Evolutionary conservation across 75 land plant genomes (phyloP), one percentile per base, ranked within the genome.

Genomic region (Pinus albicaulis): DNA sequence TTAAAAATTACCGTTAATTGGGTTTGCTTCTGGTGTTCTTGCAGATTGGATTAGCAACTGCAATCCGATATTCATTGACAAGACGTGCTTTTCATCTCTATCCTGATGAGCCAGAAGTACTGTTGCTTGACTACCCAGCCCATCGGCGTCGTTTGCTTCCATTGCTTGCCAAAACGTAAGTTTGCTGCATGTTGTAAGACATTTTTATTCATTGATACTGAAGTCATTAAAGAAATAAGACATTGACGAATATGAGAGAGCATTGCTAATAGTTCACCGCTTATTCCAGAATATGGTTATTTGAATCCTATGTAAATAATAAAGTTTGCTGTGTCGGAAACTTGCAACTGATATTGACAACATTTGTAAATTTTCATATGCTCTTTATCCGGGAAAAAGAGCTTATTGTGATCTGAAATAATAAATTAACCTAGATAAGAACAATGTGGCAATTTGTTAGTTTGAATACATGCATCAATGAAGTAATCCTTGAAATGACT

Each of bases 61-160:
- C 99, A 1, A 82, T 90, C 59, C 88, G 97, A 65, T 96, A 94
- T 80, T 79, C 92, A 28, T 78, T 94, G 28, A 79, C 99, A 81
- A 90, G 95, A 79, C 85, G 92, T 56, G 99, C 95, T 68, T 94
- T 96, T 55, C 85, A 97, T 66, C 31, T 85, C 26, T 55, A 78
- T 74, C 82, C 85, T 56, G 80, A 87, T 78, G 80, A 77, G 73
- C 89, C 94, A 38, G 99, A 96, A 82, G 80, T 86, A n/a, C 77
- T 92, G 20, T 76, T 96, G 71, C 98, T 96, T 71, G 99, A 96
- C 69, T 96, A 94, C 77, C 99, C 99, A 38, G 87, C 89, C 74
- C 99, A 94, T 84, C 97, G 94, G 79, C 84, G 88, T 23, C 88
- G 99, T 23, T 85, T 96, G 26, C 70, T 96, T 57, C 95, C 98